Evolutionary conservation across 805 yeast species (phyloP).

Genomic region (Candida khao-thaluensis): DNA sequence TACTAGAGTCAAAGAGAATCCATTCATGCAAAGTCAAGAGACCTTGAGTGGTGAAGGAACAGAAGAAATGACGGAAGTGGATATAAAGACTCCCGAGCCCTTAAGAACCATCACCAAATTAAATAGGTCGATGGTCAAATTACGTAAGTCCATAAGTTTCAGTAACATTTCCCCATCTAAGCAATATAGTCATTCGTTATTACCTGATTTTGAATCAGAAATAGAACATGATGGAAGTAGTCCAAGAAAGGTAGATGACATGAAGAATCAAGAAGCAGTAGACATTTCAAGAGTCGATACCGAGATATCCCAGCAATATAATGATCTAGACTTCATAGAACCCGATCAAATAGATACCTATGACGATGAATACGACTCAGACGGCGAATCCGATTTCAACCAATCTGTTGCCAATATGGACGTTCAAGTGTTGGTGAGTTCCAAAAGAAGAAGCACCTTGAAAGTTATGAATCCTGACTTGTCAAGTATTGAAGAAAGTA

Average conservation of each 20-base stretch:
- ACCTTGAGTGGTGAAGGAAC: conserved; percentile 7
- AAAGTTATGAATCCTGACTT: conserved; percentile 60
- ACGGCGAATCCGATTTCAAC: conserved; percentile 8
- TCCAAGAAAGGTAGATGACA: neutral
- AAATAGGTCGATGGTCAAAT: conserved; percentile 15
- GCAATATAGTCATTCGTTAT: conserved; percentile 3
- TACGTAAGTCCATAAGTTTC: conserved; percentile 18
- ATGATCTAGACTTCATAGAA: conserved; percentile 10
- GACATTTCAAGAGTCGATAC: too few species aligned
- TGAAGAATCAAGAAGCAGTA: too few species aligned
- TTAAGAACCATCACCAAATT: conserved; percentile 14
- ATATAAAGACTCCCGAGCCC: conserved; percentile 13
- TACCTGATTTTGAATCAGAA: conserved; percentile 14
- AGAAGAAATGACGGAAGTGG: neutral
- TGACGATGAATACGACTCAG: conserved; percentile 11
- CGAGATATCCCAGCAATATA: too few species aligned
- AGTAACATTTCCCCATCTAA: conserved; percentile 13
- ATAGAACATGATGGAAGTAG: conserved; percentile 11
- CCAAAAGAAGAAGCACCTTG: conserved; percentile 58
- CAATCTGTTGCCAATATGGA: conserved; percentile 31
- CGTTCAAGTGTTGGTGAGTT: conserved; percentile 70
- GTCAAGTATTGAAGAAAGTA: conserved; percentile 7
- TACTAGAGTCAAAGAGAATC: conserved; percentile 15
- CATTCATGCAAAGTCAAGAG: conserved; percentile 20
- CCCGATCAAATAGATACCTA: neutral